Percentiles rank a stretch among this genome's conserved stretches.
Conservation (phyloP, 2,329 filamentous ascomycete genomes). For the Aspergillus sp. region DNA sequence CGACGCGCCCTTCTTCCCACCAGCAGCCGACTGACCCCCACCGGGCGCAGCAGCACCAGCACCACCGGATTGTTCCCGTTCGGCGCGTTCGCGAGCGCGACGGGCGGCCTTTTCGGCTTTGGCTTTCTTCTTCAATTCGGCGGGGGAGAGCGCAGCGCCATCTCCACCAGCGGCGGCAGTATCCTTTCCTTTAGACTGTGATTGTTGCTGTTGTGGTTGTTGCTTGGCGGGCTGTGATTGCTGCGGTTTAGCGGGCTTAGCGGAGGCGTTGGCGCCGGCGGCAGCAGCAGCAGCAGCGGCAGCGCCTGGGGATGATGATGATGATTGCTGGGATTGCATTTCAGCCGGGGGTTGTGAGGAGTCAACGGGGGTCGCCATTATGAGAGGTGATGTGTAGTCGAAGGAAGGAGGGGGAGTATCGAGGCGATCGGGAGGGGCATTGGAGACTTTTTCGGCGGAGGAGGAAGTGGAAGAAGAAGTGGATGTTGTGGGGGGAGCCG, state of each 20-base stretch:
- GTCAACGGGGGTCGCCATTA: slow-evolving; percentile 27
- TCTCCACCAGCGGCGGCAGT: slow-evolving; percentile 23
- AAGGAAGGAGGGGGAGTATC: slow-evolving; percentile 19
- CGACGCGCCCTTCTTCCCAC: slow-evolving; percentile 36
- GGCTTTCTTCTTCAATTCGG: slow-evolving; percentile 82
- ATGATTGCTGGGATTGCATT: slow-evolving; percentile 18
- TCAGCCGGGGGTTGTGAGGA: slow-evolving; percentile 20
- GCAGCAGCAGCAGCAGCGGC: not conserved
- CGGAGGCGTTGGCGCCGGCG: slow-evolving; percentile 25
- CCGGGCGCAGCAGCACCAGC: slow-evolving; percentile 29
- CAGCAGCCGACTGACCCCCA: slow-evolving; percentile 6
- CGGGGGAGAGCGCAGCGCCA: slow-evolving; percentile 45
- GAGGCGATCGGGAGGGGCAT: slow-evolving; percentile 26
- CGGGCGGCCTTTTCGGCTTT: slow-evolving; percentile 91
- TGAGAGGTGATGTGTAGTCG: slow-evolving; percentile 15
- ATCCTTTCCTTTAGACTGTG: slow-evolving; percentile 28
- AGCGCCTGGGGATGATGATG: slow-evolving; percentile 10
- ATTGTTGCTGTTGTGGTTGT: slow-evolving; percentile 19
- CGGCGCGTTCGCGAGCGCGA: slow-evolving; percentile 69
- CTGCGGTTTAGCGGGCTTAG: slow-evolving; percentile 21
- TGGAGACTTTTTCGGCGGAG: slow-evolving; percentile 27
- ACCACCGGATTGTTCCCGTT: slow-evolving; percentile 48
- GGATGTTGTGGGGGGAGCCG: slow-evolving; percentile 22
- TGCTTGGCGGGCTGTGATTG: slow-evolving; percentile 20
- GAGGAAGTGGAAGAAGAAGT: slow-evolving; percentile 7